Evolutionary conservation across 2,329 filamentous ascomycete genomes (phyloP), one percentile per base, ranked within the genome.

Genomic region (Fusarium aywerte): DNA sequence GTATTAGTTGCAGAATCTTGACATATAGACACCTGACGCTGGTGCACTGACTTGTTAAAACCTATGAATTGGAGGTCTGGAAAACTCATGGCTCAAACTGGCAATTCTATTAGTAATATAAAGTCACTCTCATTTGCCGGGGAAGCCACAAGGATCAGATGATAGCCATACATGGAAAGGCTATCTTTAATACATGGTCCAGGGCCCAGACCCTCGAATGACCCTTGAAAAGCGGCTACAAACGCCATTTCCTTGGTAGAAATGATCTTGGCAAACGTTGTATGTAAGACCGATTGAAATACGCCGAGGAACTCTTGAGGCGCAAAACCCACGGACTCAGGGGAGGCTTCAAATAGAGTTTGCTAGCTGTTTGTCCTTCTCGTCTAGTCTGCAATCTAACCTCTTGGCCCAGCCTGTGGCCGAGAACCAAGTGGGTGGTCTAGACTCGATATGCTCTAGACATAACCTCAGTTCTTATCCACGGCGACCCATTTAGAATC

Each of bases 331-430:
- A n/a, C n/a, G n/a, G 36, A 51, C 48, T 63, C 58, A 63, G 33
- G 20, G 51, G 7, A 35, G 20, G 18, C 15, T 27, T 13, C 9
- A 8, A 33, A 45, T n/a, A 51, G 53, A 58, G 58, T 45, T 58
- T 58, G 6, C 18, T 58, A 45, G 60, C 16, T 4, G 43, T 23
- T 29, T 23, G 15, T 38, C 44, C 33, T 45, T 45, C 38, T 63
- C 23, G 7, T 45, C 51, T 35, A 32, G 29, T 20, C 23, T 42
- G n/a, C 5, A 11, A 4, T 18, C 36, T 62, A 57, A 33, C 21
- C 21, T 33, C 16, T 12, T 13, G 27, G 23, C 7, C 7, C 40
- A 11, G 3, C 27, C 7, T n/a, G 39, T 23, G 48, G 49, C 38
- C 25, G 13, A 13, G 3, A 1, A 43, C n/a, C 15, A 47, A 49